Percentiles rank a stretch among this genome's conserved stretches.
Conservation (phyloP, 1,284 basidiomycete genomes). For the Cryptococcus sp. region DNA sequence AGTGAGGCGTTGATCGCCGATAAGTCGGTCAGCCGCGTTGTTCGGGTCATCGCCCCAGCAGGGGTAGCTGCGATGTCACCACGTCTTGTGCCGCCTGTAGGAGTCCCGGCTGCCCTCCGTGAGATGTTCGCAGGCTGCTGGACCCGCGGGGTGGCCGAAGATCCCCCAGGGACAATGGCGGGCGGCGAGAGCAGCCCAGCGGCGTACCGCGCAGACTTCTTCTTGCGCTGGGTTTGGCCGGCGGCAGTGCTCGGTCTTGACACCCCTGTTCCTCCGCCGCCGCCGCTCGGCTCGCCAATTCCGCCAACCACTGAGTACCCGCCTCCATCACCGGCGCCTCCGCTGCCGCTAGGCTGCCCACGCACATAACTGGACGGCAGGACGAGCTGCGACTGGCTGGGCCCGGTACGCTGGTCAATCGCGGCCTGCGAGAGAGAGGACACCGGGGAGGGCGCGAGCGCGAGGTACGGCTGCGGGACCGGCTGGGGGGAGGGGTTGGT, state of each 20-base stretch:
- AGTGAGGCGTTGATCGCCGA: slow-evolving; percentile 22
- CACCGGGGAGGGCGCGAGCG: slow-evolving; percentile 36
- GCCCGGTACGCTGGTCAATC: slow-evolving; percentile 12
- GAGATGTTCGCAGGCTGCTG: slow-evolving; percentile 8
- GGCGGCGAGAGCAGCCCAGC: slow-evolving; percentile 33
- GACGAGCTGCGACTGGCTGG: slow-evolving; percentile 8
- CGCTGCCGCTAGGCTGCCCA: too few relatives aligned
- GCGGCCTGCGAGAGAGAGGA: slow-evolving; percentile 28
- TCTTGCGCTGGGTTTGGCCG: background rate
- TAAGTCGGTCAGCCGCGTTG: slow-evolving; percentile 26
- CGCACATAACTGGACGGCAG: slow-evolving; percentile 24
- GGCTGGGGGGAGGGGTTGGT: slow-evolving; percentile 5
- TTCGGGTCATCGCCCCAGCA: slow-evolving; percentile 15
- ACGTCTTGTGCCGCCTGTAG: too few relatives aligned
- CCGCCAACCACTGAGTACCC: background rate
- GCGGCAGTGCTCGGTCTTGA: background rate
- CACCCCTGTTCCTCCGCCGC: background rate
- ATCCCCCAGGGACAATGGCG: slow-evolving; percentile 36
- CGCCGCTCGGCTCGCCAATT: background rate
- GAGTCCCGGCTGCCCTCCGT: slow-evolving; percentile 15
- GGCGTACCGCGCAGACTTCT: slow-evolving; percentile 20
- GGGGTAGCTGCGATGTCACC: background rate
- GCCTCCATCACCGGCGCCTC: background rate
- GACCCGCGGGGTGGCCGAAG: slow-evolving; percentile 21
- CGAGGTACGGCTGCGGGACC: slow-evolving; percentile 41